These are phyloP conservation scores for Aureobasidium sp. DNA, from an alignment of 2,329 filamentous ascomycete genomes.

Conservation along the genomic window DNA sequence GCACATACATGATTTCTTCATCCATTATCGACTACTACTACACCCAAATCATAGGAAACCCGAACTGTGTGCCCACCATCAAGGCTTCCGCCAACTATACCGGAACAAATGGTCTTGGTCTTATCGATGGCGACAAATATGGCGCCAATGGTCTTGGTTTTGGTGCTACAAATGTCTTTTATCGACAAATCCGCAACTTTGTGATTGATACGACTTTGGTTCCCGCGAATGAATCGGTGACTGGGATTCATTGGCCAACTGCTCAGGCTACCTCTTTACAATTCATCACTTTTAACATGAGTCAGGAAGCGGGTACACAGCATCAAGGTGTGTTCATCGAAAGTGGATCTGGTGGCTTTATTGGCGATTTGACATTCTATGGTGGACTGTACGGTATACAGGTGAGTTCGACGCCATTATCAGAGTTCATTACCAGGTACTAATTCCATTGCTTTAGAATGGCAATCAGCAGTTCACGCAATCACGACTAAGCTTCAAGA, in stretches of 20 bases:
- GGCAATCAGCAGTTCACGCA: slow-evolving; percentile 49
- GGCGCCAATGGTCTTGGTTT: slow-evolving; percentile 30
- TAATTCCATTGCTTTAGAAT: neutral
- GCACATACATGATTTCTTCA: slow-evolving; percentile 37
- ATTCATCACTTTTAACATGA: slow-evolving; percentile 38
- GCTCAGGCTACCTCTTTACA: slow-evolving; percentile 38
- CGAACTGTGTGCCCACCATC: slow-evolving; percentile 47
- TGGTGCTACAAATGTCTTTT: slow-evolving; percentile 54
- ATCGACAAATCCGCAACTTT: slow-evolving; percentile 56
- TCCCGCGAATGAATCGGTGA: slow-evolving; percentile 33
- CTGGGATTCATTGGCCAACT: slow-evolving; percentile 39
- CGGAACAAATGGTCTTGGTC: slow-evolving; percentile 30
- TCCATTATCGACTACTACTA: slow-evolving; percentile 56
- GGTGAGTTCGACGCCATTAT: neutral
- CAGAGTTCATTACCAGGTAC: neutral
- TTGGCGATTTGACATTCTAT: slow-evolving; percentile 37
- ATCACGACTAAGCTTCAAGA: slow-evolving; percentile 42
- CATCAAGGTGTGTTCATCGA: slow-evolving; percentile 39
- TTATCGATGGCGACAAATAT: slow-evolving; percentile 51
- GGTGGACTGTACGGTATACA: slow-evolving; percentile 33
- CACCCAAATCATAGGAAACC: slow-evolving; percentile 54
- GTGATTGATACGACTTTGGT: slow-evolving; percentile 50
- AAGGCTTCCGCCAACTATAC: slow-evolving; percentile 45
- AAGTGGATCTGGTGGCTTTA: slow-evolving; percentile 36
- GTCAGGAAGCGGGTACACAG: slow-evolving; percentile 36